Evolutionary conservation across 805 yeast species (phyloP).

Genomic region (Kuraishia floccosa): DNA sequence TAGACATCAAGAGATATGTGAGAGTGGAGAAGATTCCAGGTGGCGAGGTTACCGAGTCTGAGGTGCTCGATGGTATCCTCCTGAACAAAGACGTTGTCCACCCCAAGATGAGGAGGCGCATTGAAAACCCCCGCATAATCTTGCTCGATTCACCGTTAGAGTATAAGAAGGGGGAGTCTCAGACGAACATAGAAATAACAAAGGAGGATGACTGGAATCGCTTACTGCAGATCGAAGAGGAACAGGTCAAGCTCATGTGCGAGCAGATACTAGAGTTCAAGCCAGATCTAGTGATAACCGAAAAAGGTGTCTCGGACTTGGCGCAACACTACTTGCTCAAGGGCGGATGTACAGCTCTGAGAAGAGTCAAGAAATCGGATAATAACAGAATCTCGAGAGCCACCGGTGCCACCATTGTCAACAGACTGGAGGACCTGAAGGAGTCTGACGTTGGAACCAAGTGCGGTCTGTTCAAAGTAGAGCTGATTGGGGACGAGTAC

Average conservation of each 20-base stretch:
- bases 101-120: constrained; percentile 89
- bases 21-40: constrained; percentile 96
- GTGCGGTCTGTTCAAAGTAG: constrained; percentile 89
- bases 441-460: constrained; percentile 81
- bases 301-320: constrained; percentile 94
- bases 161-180: constrained; percentile 98
- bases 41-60: constrained; percentile 87
- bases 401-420: constrained; percentile 95
- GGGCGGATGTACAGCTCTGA: constrained; percentile 84
- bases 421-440: constrained; percentile 87
- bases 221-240: constrained; percentile 93
- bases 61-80: constrained; percentile 83
- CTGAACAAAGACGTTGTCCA: constrained; percentile 97
- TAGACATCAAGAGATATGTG: constrained; percentile 87
- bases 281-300: constrained; percentile 93
- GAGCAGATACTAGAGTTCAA: constrained; percentile 74
- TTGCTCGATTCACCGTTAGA: constrained; percentile 94
- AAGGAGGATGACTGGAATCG: constrained; percentile 96
- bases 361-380: constrained; percentile 93
- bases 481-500: constrained; percentile 95
- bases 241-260: constrained; percentile 82
- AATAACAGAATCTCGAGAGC: constrained; percentile 95
- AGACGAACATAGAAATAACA: constrained; percentile 93
- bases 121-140: constrained; percentile 82
- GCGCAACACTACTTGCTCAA: constrained; percentile 94